Base-by-base conservation (phyloP, 1,284 basidiomycete genomes). In the Pisolithus thermaeus region DNA sequence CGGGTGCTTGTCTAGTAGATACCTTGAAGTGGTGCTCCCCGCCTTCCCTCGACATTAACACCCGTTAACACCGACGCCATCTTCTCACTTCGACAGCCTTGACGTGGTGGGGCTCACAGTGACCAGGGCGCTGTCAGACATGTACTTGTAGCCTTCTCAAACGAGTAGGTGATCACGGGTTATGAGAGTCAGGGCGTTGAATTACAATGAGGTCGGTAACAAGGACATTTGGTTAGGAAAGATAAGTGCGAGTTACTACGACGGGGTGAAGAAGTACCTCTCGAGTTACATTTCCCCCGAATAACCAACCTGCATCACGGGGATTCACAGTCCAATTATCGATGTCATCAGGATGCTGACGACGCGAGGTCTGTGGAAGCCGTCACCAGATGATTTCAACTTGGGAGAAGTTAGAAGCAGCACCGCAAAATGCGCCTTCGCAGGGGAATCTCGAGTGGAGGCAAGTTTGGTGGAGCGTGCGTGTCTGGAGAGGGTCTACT, bases 91-190 rank as follows among this genome's bases (percentile, higher is more conserved):
- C 91, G 79, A 63, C 94, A 93, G 65, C 90, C 93, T 67, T 94
- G 98, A 68, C 98, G 98, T 16, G 96, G 96, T 28, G 96, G 96
- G 1, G 85, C 90, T 96, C 96, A 99, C 96, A 0, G 97, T 99
- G 1, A 98, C 96, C 32, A 99, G 86, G 51, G 84, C 77, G 55
- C 90, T 83, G 66, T 97, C 91, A 61, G 98, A 98, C 93, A 98
- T 97, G 70, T 95, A 88, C 71, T 98, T 98, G 77, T 88, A 97
- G 0, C 96, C 96, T 70, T 98, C 96, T 69, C 97, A 92, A 1
- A 97, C 94, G 7, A 97, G 83, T 65, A 97, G 94, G 66, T 97
- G 94, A 0, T 94, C 94, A 32, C 94, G 82, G 3, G 93, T 94
- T 59, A 97, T 94, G 28, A 97, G 79, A 1, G 71, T 75, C 3